Conservation (phyloP, 2,329 filamentous ascomycete genomes). For the Purpureocillium lavendulum region DNA sequence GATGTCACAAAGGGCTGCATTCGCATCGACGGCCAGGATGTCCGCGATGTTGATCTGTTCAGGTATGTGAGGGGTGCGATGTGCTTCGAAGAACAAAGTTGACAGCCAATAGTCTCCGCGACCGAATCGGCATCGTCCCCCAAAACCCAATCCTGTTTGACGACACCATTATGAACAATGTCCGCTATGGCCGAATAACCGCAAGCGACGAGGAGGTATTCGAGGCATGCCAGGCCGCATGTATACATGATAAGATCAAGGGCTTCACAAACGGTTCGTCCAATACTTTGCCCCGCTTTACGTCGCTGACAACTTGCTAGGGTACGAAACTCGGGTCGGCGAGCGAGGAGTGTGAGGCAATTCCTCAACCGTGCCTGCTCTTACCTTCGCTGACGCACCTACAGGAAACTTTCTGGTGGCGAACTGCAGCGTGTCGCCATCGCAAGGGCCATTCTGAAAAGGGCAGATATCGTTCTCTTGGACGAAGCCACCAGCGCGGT, state of each 20-base stretch:
- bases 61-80: conserved; percentile 21
- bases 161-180: conserved; percentile 51
- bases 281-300: too few relatives aligned
- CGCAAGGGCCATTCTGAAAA: conserved; percentile 64
- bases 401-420: conserved; percentile 54
- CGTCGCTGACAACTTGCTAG: conserved; percentile 12
- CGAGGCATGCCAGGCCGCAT: conserved; percentile 45
- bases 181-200: conserved; percentile 45
- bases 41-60: conserved; percentile 43
- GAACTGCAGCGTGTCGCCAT: conserved; percentile 61
- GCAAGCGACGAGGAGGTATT: conserved; percentile 47
- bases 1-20: conserved; percentile 46
- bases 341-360: conserved; percentile 37
- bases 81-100: conserved; percentile 8
- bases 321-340: conserved; percentile 41
- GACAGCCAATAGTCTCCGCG: conserved; percentile 33
- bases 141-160: conserved; percentile 49
- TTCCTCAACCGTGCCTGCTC: background rate
- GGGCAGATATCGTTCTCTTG: conserved; percentile 66
- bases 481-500: conserved; percentile 76
- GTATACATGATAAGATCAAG: conserved; percentile 50
- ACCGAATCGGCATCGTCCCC: conserved; percentile 47
- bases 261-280: conserved; percentile 39
- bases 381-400: conserved; percentile 4
- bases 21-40: conserved; percentile 46